Evolutionary conservation across 2,329 filamentous ascomycete species (phyloP), one percentile per base, ranked within the genome.

Genomic region (Diplodia mutila): DNA sequence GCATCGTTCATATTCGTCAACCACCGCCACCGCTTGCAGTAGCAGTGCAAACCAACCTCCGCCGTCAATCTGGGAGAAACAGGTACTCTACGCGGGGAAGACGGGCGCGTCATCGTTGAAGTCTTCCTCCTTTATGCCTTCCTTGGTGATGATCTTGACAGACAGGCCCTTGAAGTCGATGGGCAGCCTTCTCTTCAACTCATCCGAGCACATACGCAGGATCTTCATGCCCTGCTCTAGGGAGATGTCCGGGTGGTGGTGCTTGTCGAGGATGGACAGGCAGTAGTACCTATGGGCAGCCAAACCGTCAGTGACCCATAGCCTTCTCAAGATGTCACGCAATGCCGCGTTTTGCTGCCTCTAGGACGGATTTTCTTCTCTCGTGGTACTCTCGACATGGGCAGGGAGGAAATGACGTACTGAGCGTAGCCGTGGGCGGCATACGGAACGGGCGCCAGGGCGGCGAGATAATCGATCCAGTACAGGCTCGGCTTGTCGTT

Each of bases 361-460:
- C 25, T 55, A 29, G 9, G 32, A 9, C 39, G 29, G 29, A 14
- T 9, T 46, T 12, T 49, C 21, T 18, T 9, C 48, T 6, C 21
- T 12, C 49, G 8, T 14, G 23, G 25, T 52, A 23, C 23, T 25
- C 12, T 23, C 6, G 23, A 25, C 8, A 25, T 27, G 53, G 29
- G 39, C 16, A 7, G n/a, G 18, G 32, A 23, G 25, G 11, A 21
- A 14, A 54, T 34, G 57, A 80, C 91, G 70, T 89, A 93, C 91
- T 99, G 95, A 73, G 95, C 95, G 82, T 99, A 99, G 73, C 95
- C 95, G 75, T 99, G 96, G 69, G 95, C 95, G 59, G 95, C 96
- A 78, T 99, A 99, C 67, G 95, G 95, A 57, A 99, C 85, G 37
- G 91, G 87, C 4, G 93, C 94, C 77, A 94, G 83, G 70, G 94